Base-by-base conservation (phyloP, 208 protist genomes). In the Wallacemonas collosoma region DNA sequence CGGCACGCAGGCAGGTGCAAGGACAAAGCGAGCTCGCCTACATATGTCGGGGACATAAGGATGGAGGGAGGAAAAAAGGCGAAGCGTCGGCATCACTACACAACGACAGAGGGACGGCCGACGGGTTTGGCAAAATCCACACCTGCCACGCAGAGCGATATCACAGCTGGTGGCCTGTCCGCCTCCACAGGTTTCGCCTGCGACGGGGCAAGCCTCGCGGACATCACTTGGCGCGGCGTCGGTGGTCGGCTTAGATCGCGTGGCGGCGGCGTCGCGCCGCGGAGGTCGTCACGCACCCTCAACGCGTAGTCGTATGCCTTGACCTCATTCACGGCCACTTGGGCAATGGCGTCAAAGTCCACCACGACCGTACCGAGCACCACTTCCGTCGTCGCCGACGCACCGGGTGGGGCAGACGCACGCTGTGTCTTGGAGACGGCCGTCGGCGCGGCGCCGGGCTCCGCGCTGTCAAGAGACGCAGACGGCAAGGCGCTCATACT, bases 341-440 rank as follows among this genome's bases (percentile, higher is more conserved):
- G 38, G 7, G 60, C 38, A 36, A 65, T 50, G 11, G 44, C 60
- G 41, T 65, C 60, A 65, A 65, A 65, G 15, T 65, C 60, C 41
- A 65, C 26, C 43, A 26, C 17, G n/a, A 41, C 60, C n/a, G 36
- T 48, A 4, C 60, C 60, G 38, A 76, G 43, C 63, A 64, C 43
- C 14, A 76, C 48, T 63, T 68, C 50, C 61, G 54, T 9, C 5
- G 47, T 40, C 26, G 62, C 63, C 44, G 53, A 14, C 8, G 58
- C 26, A 3, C 44, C 48, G 39, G 35, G 17, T 12, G 36, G 54
- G 54, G 40, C 26, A 5, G 17, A 6, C 12, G 56, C 56, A 4
- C 61, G 71, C 54, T 68, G 57, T 14, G 58, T 65, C 50, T 48
- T 48, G 11, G 70, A 68, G 58, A 74, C 38, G 15, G 55, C 15